These are phyloP conservation scores for Oryza brachyantha DNA, from an alignment of 176 grass and related monocot genomes.

Conservation along the genomic window DNA sequence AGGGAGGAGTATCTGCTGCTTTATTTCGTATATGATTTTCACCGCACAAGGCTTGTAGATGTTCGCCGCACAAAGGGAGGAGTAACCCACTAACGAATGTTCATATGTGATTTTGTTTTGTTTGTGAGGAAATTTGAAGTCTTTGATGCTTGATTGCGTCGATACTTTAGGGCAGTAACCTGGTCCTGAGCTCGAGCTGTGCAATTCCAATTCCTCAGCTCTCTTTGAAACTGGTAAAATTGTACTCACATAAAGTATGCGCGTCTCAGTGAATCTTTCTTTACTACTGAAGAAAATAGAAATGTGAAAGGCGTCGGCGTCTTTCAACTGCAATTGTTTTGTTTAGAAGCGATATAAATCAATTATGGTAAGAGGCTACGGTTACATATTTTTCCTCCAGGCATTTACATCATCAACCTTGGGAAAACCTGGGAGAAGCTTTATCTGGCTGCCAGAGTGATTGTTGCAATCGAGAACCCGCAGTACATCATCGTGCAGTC, in stretches of 20 bases:
- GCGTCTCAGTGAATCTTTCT: no score
- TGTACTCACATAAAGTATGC: no score
- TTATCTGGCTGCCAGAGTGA: slow-evolving; percentile 63
- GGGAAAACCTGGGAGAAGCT: slow-evolving; percentile 79
- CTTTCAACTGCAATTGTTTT: no score
- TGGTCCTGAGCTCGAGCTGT: no score
- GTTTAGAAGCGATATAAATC: no score
- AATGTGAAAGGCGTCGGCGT: neutral
- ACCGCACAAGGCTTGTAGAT: neutral
- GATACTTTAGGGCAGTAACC: no score
- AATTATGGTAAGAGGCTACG: neutral
- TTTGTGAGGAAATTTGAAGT: no score
- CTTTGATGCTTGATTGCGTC: no score
- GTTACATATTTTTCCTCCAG: slow-evolving; percentile 10
- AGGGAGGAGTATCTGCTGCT: neutral
- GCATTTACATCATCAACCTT: slow-evolving; percentile 73
- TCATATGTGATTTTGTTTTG: no score
- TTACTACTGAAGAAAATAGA: neutral
- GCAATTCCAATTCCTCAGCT: neutral
- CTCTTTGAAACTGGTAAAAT: no score
- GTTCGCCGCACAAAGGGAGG: neutral
- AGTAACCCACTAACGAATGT: no score
- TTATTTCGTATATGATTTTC: no score
- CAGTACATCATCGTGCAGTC: slow-evolving; percentile 80
- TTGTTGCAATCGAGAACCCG: slow-evolving; percentile 67